Base-by-base conservation (phyloP, 495 filamentous ascomycete species). In the Xylaria acuta region DNA sequence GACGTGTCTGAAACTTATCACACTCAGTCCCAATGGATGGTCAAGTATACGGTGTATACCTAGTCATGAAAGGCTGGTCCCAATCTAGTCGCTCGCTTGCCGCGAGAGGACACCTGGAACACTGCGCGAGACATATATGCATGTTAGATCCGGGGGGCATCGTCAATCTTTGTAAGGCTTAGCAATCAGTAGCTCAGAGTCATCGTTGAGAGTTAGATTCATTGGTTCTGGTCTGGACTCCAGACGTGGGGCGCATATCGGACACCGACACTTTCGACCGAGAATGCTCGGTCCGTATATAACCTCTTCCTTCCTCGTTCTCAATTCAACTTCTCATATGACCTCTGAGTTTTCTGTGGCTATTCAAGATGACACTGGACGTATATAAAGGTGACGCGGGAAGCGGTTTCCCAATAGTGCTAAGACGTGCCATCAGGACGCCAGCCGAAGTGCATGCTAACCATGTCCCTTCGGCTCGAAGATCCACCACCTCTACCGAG, bases 211-310 rank as follows among this genome's bases (percentile, higher is more conserved):
- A 63, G 38, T 36, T 34, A 63, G 59, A 63, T 63, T 41, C 38
- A 63, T 45, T 64, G 58, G 34, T 40, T 41, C 38, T 25, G 18
- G 53, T 32, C 20, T 20, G n/a, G 60, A 27, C 47, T 18, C 49
- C 41, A 40, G 49, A 54, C 65, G 65, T 56, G 65, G 47, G 65
- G 65, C 63, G 63, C 41, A 49, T 30, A 1, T 65, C 63, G 38
- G 60, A 64, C 1, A 60, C 56, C 56, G 12, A 59, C 54, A 34
- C 2, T 60, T 22, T 36, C 20, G 32, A 60, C 32, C 34, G 58
- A 38, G 32, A 38, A 20, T 12, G 7, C 18, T 38, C 58, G 20
- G 6, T n/a, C 18, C 1, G 18, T 36, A 9, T 60, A 36, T n/a
- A 5, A 14, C 5, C 22, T 53, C 49, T 32, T 18, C 27, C 27